phyloP scores from a whole-genome alignment of 176 grass and related monocot species.

The Cenchrus purpureus region DNA sequence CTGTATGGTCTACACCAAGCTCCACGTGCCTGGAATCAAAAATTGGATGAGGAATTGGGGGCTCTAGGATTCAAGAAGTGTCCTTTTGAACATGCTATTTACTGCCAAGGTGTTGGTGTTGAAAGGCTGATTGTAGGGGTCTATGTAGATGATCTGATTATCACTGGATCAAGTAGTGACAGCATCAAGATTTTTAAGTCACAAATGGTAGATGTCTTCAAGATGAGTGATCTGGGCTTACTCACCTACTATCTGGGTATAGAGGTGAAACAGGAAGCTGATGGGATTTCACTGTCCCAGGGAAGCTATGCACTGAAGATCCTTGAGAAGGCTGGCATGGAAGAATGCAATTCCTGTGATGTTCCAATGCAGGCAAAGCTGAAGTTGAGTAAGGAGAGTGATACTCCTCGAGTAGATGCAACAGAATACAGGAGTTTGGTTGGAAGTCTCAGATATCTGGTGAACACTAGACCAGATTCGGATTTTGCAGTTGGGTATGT shows the following conservation, averaged over 20 bases:
- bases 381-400: too few relatives aligned
- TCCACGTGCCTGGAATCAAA: neutral
- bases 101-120: neutral
- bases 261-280: neutral
- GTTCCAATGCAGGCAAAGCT: too few relatives aligned
- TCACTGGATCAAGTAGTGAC: neutral
- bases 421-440: too few relatives aligned
- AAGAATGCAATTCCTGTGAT: too few relatives aligned
- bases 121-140: neutral
- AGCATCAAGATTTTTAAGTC: neutral
- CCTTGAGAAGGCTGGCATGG: neutral
- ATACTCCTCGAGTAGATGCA: accelerated
- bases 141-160: neutral
- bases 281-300: neutral
- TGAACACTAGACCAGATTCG: too few relatives aligned
- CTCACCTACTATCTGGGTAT: neutral
- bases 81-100: neutral
- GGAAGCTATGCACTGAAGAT: neutral
- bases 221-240: neutral
- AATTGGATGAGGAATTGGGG: neutral
- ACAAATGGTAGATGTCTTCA: neutral
- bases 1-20: neutral
- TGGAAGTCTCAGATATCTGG: too few relatives aligned
- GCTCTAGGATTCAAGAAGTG: neutral
- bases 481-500: neutral